Base-by-base conservation (phyloP, 345 rosid genomes). In the Pseudoturritis turrita region DNA sequence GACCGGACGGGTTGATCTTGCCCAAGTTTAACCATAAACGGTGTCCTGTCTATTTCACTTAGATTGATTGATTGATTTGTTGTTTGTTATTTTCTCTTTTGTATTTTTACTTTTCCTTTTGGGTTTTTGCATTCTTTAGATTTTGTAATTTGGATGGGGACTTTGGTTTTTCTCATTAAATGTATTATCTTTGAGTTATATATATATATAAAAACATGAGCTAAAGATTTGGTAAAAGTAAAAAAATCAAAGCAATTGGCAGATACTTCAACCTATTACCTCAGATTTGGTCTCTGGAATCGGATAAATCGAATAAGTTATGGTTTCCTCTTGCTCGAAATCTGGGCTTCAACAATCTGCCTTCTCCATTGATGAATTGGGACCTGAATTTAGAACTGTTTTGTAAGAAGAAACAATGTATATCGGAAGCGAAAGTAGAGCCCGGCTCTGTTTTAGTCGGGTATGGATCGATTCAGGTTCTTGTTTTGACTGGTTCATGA, bases 11-110 rank as follows among this genome's bases (percentile, higher is more conserved):
- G 0, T 35, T 19, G 37, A 79, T 94, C 71, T 67, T 87, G 80
- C 78, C 84, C 0, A 56, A 17, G 60, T 83, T 58, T 7, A 81
- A 67, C 71, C 72, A 83, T 14, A 82, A 81, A 86, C 80, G 84
- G 47, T 95, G 97, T 74, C 87, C 91, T 2, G 87, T 91, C 19
- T 91, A 89, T 81, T 94, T 94, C 75, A 79, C 87, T 45, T 93
- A 82, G 83, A 37, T 40, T 40, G 35, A 31, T 36, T 72, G 26
- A 33, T 40, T 66, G 19, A 22, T 39, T 74, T 51, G 62, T 77
- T 56, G 39, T 44, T 59, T 40, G 31, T 0, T 62, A 15, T 70
- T 54, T 62, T 52, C 21, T 61, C 9, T 37, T 62, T 36, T 68
- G 70, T 61, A 26, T 51, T 54, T n/a, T 9, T 25, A 15, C 31